Evolutionary conservation across 495 filamentous ascomycete genomes (phyloP).

Genomic region (Aspergillus ellipticus): DNA sequence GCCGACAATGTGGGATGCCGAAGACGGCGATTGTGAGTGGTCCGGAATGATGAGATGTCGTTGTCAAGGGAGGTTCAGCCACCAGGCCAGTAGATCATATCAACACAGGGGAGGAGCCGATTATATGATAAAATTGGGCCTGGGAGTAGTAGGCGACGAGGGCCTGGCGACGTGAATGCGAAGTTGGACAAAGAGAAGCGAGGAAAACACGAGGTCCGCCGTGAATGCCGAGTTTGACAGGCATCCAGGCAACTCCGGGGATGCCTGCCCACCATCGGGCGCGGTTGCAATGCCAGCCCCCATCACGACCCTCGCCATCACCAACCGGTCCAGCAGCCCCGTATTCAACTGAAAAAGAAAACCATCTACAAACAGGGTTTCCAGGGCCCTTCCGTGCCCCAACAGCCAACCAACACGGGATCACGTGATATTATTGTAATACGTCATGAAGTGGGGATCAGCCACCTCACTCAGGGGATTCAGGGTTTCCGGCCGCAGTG

Average conservation of each 20-base stretch:
- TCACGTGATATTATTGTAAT: too few species aligned
- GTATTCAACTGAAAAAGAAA: not conserved
- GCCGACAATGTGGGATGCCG: not conserved
- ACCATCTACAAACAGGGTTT: not conserved
- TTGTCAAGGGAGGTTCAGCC: not conserved
- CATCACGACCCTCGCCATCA: not conserved
- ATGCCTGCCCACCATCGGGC: too few species aligned
- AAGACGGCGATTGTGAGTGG: not conserved
- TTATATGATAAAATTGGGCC: not conserved
- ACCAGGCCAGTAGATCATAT: not conserved
- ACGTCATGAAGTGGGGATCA: too few species aligned
- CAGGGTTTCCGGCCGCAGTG: too few species aligned
- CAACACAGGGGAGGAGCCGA: not conserved
- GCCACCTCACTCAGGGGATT: too few species aligned
- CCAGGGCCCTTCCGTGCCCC: not conserved
- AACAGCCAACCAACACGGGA: not conserved
- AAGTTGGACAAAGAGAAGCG: not conserved
- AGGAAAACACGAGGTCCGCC: conserved; percentile 3
- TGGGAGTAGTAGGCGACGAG: not conserved
- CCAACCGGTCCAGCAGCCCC: not conserved
- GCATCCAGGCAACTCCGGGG: not conserved
- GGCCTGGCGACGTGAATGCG: not conserved
- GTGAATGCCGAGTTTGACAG: conserved; percentile 8
- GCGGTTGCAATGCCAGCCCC: not conserved
- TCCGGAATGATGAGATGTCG: not conserved